These are phyloP conservation scores for Saccharum hybrid DNA, from an alignment of 202 grass and related monocot genomes.

Conservation along the genomic window DNA sequence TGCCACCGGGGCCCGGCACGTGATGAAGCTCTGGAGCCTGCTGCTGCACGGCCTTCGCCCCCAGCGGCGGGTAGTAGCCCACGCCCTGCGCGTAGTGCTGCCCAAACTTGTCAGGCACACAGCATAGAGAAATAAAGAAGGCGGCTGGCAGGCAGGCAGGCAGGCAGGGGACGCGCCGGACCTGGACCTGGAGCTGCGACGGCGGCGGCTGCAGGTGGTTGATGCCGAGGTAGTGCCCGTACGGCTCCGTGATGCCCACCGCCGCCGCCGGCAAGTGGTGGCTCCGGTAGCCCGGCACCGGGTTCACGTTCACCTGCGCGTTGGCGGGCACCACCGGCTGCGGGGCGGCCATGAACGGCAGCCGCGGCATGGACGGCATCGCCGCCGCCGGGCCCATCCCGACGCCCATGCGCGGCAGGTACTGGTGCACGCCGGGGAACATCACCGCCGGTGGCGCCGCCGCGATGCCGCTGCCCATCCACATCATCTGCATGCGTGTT, in stretches of 20 bases:
- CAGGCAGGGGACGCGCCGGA: neutral
- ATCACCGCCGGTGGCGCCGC: conserved; percentile 67
- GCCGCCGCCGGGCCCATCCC: conserved; percentile 50
- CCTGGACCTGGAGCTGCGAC: conserved; percentile 40
- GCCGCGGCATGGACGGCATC: conserved; percentile 48
- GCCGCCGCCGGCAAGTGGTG: conserved; percentile 64
- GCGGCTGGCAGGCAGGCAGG: too few relatives aligned
- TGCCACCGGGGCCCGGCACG: neutral
- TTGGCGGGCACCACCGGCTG: conserved; percentile 26
- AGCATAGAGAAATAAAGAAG: too few relatives aligned
- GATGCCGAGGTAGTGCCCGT: conserved; percentile 60
- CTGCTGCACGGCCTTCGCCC: conserved; percentile 46
- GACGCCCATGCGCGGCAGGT: conserved; percentile 69
- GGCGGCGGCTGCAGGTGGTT: conserved; percentile 55
- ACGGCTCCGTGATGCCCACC: conserved; percentile 46
- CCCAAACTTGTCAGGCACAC: conserved; percentile 15
- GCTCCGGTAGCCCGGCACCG: conserved; percentile 48
- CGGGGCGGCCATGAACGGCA: conserved; percentile 67
- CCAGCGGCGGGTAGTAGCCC: conserved; percentile 49
- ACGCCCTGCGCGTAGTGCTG: conserved; percentile 57
- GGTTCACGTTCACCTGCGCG: conserved; percentile 40
- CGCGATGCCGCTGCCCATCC: conserved; percentile 85
- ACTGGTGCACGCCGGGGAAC: conserved; percentile 90
- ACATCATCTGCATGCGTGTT: conserved; percentile 66
- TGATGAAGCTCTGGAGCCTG: conserved; percentile 21